phyloP scores from a whole-genome alignment of 768 basidiomycete species.

The Tulasnella sp. region DNA sequence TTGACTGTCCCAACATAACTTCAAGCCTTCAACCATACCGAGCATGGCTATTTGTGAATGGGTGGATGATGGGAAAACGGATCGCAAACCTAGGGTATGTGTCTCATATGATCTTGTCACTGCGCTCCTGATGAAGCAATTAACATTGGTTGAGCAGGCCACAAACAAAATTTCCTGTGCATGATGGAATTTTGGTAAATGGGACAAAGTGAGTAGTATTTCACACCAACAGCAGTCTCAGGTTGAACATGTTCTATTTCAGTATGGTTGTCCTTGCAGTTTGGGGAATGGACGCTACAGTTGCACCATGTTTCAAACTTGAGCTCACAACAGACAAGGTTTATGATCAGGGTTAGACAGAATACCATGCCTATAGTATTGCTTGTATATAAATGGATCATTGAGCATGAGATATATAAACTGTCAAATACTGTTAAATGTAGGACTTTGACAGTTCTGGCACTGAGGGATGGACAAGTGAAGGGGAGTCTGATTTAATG shows the following conservation, averaged over 20 bases:
- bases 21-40: constrained; percentile 54
- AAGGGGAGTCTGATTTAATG: too few species aligned
- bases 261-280: constrained; percentile 51
- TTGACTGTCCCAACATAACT: constrained; percentile 36
- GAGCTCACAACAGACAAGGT: constrained; percentile 52
- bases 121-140: too few species aligned
- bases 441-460: too few species aligned
- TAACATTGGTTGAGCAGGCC: constrained; percentile 45
- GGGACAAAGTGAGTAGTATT: constrained; percentile 59
- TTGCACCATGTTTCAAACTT: constrained; percentile 48
- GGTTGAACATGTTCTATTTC: constrained; percentile 1
- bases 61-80: constrained; percentile 85
- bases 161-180: constrained; percentile 77
- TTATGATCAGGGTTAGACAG: constrained; percentile 61
- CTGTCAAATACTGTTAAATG: too few species aligned
- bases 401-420: too few species aligned
- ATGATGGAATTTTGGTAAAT: constrained; percentile 73
- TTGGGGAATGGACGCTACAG: constrained; percentile 55
- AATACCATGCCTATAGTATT: neutral
- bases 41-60: constrained; percentile 72
- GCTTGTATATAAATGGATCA: neutral
- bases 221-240: constrained; percentile 39
- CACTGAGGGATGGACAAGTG: too few species aligned
- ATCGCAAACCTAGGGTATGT: constrained; percentile 64
- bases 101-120: too few species aligned